A percentile compares a stretch with the other conserved stretches of the same genome.
Evolutionary conservation across 139 green algal species (phyloP).

Genomic region (Closterium sp.): DNA sequence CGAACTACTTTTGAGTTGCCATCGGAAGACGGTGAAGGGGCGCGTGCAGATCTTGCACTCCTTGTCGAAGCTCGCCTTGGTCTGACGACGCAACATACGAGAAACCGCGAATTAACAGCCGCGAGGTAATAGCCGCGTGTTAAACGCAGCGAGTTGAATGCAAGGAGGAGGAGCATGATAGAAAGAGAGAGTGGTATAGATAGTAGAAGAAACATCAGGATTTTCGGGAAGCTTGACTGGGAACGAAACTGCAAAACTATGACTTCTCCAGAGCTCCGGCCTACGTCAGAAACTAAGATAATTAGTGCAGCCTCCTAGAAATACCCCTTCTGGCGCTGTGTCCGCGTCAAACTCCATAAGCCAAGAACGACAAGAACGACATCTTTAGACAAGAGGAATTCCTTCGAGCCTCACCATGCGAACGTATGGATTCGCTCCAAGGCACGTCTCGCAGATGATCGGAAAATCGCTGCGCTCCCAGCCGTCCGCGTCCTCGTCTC

Average conservation of each 20-base stretch:
- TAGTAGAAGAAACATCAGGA: neutral
- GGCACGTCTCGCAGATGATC: conserved; percentile 94
- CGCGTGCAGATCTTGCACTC: conserved; percentile 54
- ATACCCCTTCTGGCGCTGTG: neutral
- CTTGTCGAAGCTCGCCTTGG: conserved; percentile 48
- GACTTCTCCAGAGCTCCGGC: neutral
- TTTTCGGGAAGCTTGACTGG: neutral
- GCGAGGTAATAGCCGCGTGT: no score
- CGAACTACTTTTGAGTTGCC: no score
- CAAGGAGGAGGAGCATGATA: no score
- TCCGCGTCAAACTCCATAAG: neutral
- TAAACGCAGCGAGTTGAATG: no score
- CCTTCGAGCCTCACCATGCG: conserved; percentile 79
- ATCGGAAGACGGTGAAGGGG: no score
- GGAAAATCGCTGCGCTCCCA: conserved; percentile 95
- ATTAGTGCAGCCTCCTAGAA: no score
- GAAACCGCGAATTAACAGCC: neutral
- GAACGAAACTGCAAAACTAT: neutral
- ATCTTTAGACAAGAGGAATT: neutral
- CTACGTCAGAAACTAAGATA: neutral
- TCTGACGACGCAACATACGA: neutral
- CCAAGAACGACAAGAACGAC: no score
- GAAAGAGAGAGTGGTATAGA: no score
- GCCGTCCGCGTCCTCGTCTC: conserved; percentile 81
- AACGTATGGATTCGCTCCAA: conserved; percentile 97